A percentile compares a stretch with the other conserved stretches of the same genome.
Evolutionary conservation across 768 basidiomycete genomes (phyloP).

Genomic region (Pleurotus eryngii): DNA sequence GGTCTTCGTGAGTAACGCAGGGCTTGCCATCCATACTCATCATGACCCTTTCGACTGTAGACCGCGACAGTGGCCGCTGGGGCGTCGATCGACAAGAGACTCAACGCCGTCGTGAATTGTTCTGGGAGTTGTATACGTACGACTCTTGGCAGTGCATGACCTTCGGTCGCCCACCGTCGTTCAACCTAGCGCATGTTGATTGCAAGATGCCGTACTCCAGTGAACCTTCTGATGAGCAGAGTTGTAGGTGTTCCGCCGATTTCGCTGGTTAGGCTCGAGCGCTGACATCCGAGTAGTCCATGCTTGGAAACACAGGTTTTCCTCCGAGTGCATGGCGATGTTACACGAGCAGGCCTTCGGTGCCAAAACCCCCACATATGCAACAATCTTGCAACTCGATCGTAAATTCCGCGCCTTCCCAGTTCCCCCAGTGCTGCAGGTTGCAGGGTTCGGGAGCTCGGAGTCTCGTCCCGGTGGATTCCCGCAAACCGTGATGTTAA

Average conservation of each 20-base stretch:
- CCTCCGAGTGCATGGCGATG: constrained; percentile 65
- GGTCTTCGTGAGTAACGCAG: constrained; percentile 54
- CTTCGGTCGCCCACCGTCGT: constrained; percentile 67
- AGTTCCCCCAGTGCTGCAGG: constrained; percentile 62
- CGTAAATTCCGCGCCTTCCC: constrained; percentile 66
- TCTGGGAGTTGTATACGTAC: constrained; percentile 63
- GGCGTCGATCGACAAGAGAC: constrained; percentile 58
- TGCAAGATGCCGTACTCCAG: constrained; percentile 55
- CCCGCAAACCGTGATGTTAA: constrained; percentile 51
- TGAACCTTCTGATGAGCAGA: constrained; percentile 50
- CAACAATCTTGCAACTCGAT: constrained; percentile 64
- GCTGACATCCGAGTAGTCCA: constrained; percentile 38
- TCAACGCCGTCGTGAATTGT: constrained; percentile 58
- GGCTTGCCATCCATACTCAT: neutral
- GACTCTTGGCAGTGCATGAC: constrained; percentile 57
- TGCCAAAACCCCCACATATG: constrained; percentile 65
- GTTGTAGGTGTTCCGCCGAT: constrained; percentile 41
- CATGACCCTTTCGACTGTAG: constrained; percentile 27
- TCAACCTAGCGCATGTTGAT: constrained; percentile 64
- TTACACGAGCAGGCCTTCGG: constrained; percentile 72
- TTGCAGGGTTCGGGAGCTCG: constrained; percentile 62
- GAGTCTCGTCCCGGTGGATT: constrained; percentile 41
- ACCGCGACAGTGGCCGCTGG: constrained; percentile 70
- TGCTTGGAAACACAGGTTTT: constrained; percentile 69
- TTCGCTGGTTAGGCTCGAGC: constrained; percentile 1